A percentile compares a stretch with the other conserved stretches of the same genome.
Conservation (phyloP, 208 protist genomes). For the Borovskyia barvae region DNA sequence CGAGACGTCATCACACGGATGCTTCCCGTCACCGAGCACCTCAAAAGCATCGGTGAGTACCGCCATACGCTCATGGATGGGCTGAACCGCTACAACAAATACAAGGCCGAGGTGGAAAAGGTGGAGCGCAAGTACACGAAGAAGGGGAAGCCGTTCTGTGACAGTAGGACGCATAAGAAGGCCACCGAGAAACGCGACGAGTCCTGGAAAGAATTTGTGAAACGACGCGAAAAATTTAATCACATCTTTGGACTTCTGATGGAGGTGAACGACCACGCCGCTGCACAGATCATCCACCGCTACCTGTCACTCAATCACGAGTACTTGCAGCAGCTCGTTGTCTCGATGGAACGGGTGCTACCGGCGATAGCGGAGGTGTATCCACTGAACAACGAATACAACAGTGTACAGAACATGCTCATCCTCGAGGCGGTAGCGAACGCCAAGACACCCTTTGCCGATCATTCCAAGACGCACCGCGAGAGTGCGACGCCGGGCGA, state of each 20-base stretch:
- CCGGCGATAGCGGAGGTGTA: slow-evolving; percentile 56
- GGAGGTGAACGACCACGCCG: slow-evolving; percentile 70
- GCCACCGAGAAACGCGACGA: slow-evolving; percentile 46
- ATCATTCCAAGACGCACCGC: slow-evolving; percentile 29
- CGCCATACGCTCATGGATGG: slow-evolving; percentile 33
- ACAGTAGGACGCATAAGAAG: slow-evolving; percentile 62
- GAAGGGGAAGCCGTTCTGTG: slow-evolving; percentile 61
- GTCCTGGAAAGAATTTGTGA: slow-evolving; percentile 35
- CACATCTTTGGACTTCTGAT: slow-evolving; percentile 49
- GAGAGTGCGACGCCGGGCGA: background rate
- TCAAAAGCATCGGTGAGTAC: slow-evolving; percentile 31
- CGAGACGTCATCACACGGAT: slow-evolving; percentile 58
- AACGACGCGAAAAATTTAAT: slow-evolving; percentile 43
- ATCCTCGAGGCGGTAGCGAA: slow-evolving; percentile 47
- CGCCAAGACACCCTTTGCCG: slow-evolving; percentile 29
- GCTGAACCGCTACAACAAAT: slow-evolving; percentile 41
- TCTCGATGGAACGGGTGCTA: slow-evolving; percentile 42
- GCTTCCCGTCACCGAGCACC: slow-evolving; percentile 47
- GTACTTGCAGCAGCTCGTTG: slow-evolving; percentile 52
- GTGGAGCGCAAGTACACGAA: slow-evolving; percentile 56
- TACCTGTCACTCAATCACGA: slow-evolving; percentile 58
- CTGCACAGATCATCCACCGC: slow-evolving; percentile 61
- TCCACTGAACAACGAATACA: slow-evolving; percentile 63
- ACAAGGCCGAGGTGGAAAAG: slow-evolving; percentile 60
- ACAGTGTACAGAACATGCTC: slow-evolving; percentile 47